Base-by-base conservation (phyloP, 257 asterid genomes). In the Penstemon eatonii region DNA sequence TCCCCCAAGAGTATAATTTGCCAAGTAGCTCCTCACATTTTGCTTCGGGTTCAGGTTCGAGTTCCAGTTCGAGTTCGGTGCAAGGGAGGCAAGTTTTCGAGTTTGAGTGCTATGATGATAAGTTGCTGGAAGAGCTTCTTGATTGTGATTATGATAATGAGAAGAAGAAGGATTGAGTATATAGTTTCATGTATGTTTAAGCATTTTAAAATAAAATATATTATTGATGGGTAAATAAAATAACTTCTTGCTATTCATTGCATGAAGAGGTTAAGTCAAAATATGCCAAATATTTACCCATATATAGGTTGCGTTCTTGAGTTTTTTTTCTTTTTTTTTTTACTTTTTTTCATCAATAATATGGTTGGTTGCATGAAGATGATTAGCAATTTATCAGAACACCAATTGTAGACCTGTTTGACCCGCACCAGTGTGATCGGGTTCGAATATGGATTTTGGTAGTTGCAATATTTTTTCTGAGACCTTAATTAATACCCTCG, bases 341-440 rank as follows among this genome's bases (percentile, higher is more conserved):
- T 25, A 25, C 33, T 25, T 25, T 25, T 25, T 25, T 25, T 25
- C 33, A 25, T 25, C 33, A 25, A 25, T 25, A 25, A 25, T 25
- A 25, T 25, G 33, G 33, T 25, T 25, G 33, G 2, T 25, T 25
- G 33, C 33, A 25, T 25, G 33, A 25, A 25, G 33, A 25, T 25
- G 33, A 25, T 25, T 1, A 25, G 33, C 33, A 25, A 25, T 25
- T 25, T 25, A 25, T 25, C 33, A 25, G 33, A 25, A 25, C 33
- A 25, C 33, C 2, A 25, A 25, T 1, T 25, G 33, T 25, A 25
- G 33, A 25, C 33, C 33, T 25, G 33, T 25, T 25, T 25, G 33
- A 1, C 33, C 98, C 78, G 98, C 96, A 11, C 97, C 97, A 6
- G 96, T 90, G 25, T 90, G 97, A 41, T 93, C 97, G 56, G 98